Evolutionary conservation across 2,329 filamentous ascomycete genomes (phyloP).

Genomic region (Pseudogymnoascus sp.): DNA sequence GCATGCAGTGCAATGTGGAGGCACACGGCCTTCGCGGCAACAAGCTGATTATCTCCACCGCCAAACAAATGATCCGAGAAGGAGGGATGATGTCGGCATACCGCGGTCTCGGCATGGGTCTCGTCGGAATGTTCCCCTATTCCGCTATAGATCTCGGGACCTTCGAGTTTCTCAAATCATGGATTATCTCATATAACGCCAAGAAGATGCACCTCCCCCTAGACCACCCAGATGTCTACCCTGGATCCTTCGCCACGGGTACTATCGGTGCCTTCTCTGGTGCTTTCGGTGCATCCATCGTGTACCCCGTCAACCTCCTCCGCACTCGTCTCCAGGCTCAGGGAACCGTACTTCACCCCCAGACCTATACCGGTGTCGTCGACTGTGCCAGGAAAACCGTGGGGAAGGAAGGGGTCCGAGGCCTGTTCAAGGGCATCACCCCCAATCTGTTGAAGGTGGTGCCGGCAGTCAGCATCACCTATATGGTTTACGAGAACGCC

Average conservation of each 20-base stretch:
- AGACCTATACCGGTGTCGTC: constrained; percentile 82
- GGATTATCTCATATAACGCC: constrained; percentile 62
- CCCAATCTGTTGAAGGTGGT: constrained; percentile 95
- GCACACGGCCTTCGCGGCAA: constrained; percentile 77
- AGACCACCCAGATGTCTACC: constrained; percentile 61
- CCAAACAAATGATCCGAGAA: constrained; percentile 73
- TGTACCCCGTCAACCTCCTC: constrained; percentile 91
- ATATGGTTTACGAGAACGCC: constrained; percentile 86
- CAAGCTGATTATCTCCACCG: constrained; percentile 71
- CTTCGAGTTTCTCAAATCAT: constrained; percentile 83
- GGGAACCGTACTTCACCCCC: constrained; percentile 82
- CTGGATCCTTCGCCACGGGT: constrained; percentile 76
- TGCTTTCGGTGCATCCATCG: constrained; percentile 83
- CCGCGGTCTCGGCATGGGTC: constrained; percentile 84
- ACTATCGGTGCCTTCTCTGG: constrained; percentile 86
- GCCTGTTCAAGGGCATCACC: constrained; percentile 89
- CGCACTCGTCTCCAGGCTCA: constrained; percentile 89
- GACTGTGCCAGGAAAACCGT: constrained; percentile 83
- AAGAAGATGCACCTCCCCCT: constrained; percentile 63
- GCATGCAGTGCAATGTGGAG: constrained; percentile 92
- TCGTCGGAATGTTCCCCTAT: constrained; percentile 96
- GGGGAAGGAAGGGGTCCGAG: constrained; percentile 70
- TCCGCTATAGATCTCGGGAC: constrained; percentile 93
- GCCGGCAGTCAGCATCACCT: constrained; percentile 90
- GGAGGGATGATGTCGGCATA: constrained; percentile 74